phyloP scores from a whole-genome alignment of 225 moss, liverwort and hornwort species.

The Physcomitrellopsis africana region DNA sequence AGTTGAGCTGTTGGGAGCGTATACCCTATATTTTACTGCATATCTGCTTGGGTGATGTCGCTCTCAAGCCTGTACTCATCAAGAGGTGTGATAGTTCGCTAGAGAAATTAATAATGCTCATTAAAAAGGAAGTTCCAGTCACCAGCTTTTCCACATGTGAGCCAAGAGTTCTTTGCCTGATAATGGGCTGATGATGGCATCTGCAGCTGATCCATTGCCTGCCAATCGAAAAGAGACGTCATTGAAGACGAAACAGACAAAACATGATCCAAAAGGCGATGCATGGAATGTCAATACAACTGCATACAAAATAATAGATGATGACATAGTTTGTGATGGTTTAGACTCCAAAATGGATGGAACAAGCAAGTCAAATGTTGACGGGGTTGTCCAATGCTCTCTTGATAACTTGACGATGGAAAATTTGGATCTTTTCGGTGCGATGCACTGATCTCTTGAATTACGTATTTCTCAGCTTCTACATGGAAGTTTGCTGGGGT shows the following conservation, averaged over 20 bases:
- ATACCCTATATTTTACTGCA: too few relatives aligned
- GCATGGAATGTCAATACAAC: conserved; percentile 33
- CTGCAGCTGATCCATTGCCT: conserved; percentile 35
- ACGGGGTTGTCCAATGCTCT: conserved; percentile 38
- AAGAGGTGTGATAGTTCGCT: too few relatives aligned
- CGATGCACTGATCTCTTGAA: conserved; percentile 21
- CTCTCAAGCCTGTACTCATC: too few relatives aligned
- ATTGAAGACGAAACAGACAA: conserved; percentile 38
- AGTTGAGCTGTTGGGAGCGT: too few relatives aligned
- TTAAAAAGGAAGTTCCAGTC: too few relatives aligned
- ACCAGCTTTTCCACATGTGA: background rate
- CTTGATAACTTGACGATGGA: conserved; percentile 29
- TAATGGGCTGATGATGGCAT: conserved; percentile 13
- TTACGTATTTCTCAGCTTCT: background rate
- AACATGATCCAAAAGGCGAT: conserved; percentile 39
- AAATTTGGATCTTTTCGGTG: conserved; percentile 37
- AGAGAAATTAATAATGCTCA: too few relatives aligned
- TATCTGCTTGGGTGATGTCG: too few relatives aligned
- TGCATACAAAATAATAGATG: conserved; percentile 21
- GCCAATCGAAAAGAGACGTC: conserved; percentile 30
- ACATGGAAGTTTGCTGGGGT: background rate
- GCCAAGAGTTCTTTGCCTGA: conserved; percentile 4
- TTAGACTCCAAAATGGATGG: conserved; percentile 31
- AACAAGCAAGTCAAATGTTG: conserved; percentile 22
- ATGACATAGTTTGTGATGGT: conserved; percentile 27